Conservation (phyloP, 1,139 yeast genomes). For the Yamadazyma triangularis region DNA sequence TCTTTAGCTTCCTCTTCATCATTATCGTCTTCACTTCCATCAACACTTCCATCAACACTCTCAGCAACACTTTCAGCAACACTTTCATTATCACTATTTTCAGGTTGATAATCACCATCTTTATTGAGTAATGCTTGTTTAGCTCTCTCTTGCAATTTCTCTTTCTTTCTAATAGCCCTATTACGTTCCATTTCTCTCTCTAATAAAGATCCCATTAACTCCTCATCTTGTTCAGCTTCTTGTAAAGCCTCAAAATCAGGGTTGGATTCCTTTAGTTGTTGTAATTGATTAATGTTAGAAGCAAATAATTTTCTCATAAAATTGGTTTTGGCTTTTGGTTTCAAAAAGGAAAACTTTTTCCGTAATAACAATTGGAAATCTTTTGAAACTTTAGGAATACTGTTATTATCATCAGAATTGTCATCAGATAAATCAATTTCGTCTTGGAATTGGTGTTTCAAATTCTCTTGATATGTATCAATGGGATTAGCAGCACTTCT, state of each 20-base stretch:
- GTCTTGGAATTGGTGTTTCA: conserved; percentile 24
- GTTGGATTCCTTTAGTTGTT: conserved; percentile 12
- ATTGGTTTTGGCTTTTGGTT: conserved; percentile 5
- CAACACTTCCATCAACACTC: conserved; percentile 8
- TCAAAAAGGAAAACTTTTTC: conserved; percentile 21
- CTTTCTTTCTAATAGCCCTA: conserved; percentile 48
- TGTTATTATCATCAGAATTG: conserved; percentile 25
- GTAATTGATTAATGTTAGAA: conserved; percentile 35
- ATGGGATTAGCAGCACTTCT: conserved; percentile 21
- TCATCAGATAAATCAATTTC: conserved; percentile 13
- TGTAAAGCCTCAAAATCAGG: conserved; percentile 26
- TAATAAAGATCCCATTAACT: conserved; percentile 45
- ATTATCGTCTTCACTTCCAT: conserved; percentile 6
- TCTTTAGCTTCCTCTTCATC: conserved; percentile 15
- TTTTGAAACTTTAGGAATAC: conserved; percentile 32
- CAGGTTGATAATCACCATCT: conserved; percentile 10
- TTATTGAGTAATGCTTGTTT: conserved; percentile 22
- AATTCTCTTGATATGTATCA: conserved; percentile 31
- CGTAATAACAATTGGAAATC: conserved; percentile 32
- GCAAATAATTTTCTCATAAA: conserved; percentile 25
- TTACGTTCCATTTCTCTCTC: conserved; percentile 60
- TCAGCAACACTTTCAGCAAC: conserved; percentile 17
- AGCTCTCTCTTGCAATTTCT: conserved; percentile 38
- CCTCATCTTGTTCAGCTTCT: conserved; percentile 39
- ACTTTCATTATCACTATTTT: conserved; percentile 17